Evolutionary conservation across 352 stramenopile genomes (phyloP), one percentile per base, ranked within the genome.

Genomic region (Achlya hypogyna): DNA sequence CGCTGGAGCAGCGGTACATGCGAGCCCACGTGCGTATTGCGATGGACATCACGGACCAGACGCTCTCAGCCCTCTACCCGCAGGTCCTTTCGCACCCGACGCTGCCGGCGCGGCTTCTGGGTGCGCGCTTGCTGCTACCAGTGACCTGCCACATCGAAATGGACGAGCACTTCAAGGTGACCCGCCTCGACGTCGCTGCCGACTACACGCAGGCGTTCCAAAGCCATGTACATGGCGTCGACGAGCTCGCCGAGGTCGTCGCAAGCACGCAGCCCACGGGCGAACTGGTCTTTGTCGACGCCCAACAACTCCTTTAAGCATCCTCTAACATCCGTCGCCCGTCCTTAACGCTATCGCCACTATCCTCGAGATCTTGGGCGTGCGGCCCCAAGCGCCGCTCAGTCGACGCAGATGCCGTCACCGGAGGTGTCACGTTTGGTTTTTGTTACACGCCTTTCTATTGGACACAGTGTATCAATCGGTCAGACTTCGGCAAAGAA

Each of bases 101-200:
- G 29, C 42, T 25, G 45, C 58, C 20, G 45, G n/a, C 23, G 29
- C 32, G 35, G 6, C 29, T 65, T 1, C 14, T 53, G 12, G 58
- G 28, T 16, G 22, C 27, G 27, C 58, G 28, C 12, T 38, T 65
- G 3, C 34, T 32, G 5, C 12, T 65, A 18, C 29, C 38, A 16
- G 25, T 65, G 5, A 16, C 35, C 12, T 52, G 31, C 45, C 58
- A 65, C 28, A 32, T 65, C 18, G 38, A 16, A 27, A 43, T 65
- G 58, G 58, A 65, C 32, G 16, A n/a, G 29, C 58, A 65, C 35
- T 65, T 65, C 58, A 65, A 65, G 34, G 35, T 65, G 20, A n/a
- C 35, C 14, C 32, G 35, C n/a, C 27, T 65, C 27, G 34, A 65
- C 27, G 20, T 32, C 12, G 58, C 27, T 8, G 35, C 53, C 20